These are phyloP conservation scores for Solanum peruvianum DNA, from an alignment of 257 asterid species.

Conservation along the genomic window DNA sequence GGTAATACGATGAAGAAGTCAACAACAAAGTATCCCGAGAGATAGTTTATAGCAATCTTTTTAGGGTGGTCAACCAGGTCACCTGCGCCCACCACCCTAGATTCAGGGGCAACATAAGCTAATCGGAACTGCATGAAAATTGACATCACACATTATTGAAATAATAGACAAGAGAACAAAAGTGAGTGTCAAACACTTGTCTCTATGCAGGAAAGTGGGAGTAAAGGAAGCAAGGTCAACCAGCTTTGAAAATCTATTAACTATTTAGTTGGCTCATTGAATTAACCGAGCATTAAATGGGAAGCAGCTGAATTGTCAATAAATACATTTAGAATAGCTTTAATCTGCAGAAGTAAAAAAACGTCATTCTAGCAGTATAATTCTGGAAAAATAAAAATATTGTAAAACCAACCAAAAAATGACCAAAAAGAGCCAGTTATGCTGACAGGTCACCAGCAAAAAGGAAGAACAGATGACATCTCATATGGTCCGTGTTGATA, in stretches of 20 bases:
- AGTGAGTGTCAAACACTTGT: background rate
- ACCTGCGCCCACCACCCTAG: slow-evolving; percentile 81
- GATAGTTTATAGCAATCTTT: slow-evolving; percentile 61
- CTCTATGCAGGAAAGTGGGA: background rate
- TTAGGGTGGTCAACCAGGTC: slow-evolving; percentile 68
- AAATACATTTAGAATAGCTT: background rate
- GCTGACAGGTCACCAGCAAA: background rate
- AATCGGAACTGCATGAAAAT: slow-evolving; percentile 69
- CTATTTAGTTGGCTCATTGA: background rate
- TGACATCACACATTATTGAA: background rate
- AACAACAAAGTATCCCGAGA: slow-evolving; percentile 38
- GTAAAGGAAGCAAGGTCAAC: background rate
- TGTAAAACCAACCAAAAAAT: background rate
- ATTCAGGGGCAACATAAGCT: slow-evolving; percentile 82
- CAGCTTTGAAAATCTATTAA: background rate
- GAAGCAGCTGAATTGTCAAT: background rate
- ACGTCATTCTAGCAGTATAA: background rate
- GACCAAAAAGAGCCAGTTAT: background rate
- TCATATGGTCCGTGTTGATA: background rate
- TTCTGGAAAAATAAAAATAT: background rate
- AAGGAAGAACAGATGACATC: background rate
- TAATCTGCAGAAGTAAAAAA: background rate
- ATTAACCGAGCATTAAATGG: background rate
- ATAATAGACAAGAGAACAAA: background rate
- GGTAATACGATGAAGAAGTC: slow-evolving; percentile 66